phyloP scores from a whole-genome alignment of 257 asterid species.

The Solanum neorickii region DNA sequence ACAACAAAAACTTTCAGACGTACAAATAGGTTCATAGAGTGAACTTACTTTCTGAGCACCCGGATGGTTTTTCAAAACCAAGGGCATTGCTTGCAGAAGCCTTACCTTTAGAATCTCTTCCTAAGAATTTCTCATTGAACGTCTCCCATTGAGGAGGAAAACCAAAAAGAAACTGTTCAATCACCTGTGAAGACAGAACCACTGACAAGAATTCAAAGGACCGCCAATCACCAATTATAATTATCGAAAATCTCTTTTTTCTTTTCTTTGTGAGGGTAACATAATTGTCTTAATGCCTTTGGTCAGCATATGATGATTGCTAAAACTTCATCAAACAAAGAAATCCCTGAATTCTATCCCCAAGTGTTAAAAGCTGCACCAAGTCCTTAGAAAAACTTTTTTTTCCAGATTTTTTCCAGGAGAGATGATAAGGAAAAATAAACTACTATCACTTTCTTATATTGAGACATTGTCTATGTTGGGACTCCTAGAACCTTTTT shows the following conservation, averaged over 20 bases:
- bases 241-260: not conserved
- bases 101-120: conserved; percentile 16
- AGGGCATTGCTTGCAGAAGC: conserved; percentile 1
- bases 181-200: conserved; percentile 26
- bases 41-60: conserved; percentile 13
- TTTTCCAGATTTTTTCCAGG: not conserved
- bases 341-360: not conserved
- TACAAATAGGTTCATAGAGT: not conserved
- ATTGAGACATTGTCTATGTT: not conserved
- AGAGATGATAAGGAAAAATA: not conserved
- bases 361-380: not conserved
- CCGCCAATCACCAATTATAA: not conserved
- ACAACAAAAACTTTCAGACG: not conserved
- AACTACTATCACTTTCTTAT: not conserved
- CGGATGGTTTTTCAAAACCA: not conserved
- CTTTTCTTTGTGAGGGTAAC: not conserved
- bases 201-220: not conserved
- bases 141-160: conserved; percentile 75
- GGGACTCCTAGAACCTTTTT: not conserved
- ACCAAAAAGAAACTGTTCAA: conserved; percentile 46
- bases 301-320: not conserved
- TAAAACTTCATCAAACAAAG: not conserved
- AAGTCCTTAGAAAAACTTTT: not conserved
- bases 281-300: not conserved
- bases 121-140: conserved; percentile 21